Percentiles rank a stretch among this genome's conserved stretches.
Evolutionary conservation across 176 grass and related monocot genomes (phyloP).

Genomic region (Zea luxurians): DNA sequence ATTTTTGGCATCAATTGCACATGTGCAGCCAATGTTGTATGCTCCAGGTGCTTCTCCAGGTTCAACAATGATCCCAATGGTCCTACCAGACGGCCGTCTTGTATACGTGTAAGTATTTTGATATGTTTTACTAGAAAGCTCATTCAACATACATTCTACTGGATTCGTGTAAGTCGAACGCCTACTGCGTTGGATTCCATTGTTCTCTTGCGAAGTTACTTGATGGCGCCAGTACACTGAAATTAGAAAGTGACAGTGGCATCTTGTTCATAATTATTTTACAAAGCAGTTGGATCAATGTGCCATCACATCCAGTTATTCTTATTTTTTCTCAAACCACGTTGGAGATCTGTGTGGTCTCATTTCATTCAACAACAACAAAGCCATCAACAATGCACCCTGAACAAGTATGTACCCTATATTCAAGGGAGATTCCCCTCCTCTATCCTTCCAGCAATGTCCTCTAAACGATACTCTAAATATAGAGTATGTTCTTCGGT

Average conservation of each 20-base stretch:
- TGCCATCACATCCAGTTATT: neutral
- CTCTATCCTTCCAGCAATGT: too few species aligned
- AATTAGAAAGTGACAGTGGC: neutral
- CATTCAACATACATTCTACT: neutral
- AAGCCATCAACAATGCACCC: too few species aligned
- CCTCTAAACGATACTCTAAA: too few species aligned
- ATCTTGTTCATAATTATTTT: neutral
- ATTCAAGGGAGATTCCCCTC: too few species aligned
- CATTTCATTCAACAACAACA: too few species aligned
- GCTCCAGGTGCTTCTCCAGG: constrained; percentile 43
- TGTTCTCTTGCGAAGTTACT: constrained; percentile 7
- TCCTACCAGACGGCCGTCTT: constrained; percentile 50
- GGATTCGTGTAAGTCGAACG: neutral
- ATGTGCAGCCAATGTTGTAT: constrained; percentile 58
- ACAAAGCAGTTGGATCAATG: neutral
- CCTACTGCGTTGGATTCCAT: constrained; percentile 1
- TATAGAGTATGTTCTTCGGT: too few species aligned
- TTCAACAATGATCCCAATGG: constrained; percentile 50
- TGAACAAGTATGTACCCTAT: too few species aligned
- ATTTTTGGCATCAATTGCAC: constrained; percentile 8
- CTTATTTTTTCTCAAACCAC: too few species aligned
- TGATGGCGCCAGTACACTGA: neutral
- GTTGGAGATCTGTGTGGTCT: too few species aligned
- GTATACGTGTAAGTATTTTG: constrained; percentile 51
- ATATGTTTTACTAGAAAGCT: constrained; percentile 1